Conservation (phyloP, 306 rosid genomes). For the Abrus pulchellus region DNA sequence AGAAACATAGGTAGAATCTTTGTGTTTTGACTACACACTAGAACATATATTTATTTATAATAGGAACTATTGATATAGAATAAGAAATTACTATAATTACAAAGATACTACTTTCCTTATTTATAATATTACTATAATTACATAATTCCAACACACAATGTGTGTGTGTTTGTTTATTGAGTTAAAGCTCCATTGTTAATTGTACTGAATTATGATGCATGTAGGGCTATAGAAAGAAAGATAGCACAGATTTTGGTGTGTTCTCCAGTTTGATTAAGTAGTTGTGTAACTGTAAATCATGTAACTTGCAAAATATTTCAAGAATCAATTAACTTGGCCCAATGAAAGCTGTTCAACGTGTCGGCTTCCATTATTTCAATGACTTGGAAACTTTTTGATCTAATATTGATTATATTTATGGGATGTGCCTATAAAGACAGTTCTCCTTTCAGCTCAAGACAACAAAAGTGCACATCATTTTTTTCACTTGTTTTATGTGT, state of each 20-base stretch:
- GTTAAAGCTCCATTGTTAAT: too few relatives aligned
- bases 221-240: too few relatives aligned
- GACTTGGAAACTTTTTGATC: neutral
- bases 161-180: too few relatives aligned
- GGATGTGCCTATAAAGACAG: neutral
- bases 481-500: neutral
- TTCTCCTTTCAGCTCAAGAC: neutral
- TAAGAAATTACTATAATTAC: too few relatives aligned
- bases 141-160: too few relatives aligned
- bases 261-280: neutral
- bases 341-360: neutral
- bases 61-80: too few relatives aligned
- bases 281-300: neutral
- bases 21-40: too few relatives aligned
- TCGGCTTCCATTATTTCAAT: neutral
- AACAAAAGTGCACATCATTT: neutral
- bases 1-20: too few relatives aligned
- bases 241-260: neutral
- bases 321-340: neutral
- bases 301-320: neutral
- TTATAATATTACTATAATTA: too few relatives aligned
- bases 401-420: slow-evolving; percentile 1
- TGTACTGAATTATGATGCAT: too few relatives aligned
- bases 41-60: too few relatives aligned
- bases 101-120: too few relatives aligned